Base-by-base conservation (phyloP, 352 stramenopile species). In the Globisporangium irregulare region DNA sequence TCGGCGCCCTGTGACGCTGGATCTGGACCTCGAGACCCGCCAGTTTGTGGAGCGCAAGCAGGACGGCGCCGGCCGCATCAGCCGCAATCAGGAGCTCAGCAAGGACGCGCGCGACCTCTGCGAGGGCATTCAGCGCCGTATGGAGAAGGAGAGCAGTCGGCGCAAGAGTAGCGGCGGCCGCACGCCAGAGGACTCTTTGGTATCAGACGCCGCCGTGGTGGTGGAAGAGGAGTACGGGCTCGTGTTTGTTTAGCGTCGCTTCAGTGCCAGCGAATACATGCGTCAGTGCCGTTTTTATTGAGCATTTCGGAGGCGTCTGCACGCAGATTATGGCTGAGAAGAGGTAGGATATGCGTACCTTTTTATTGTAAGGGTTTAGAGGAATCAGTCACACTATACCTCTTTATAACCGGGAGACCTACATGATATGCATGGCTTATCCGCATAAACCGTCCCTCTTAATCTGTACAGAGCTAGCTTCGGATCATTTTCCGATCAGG, bases 101-200 rank as follows among this genome's bases (percentile, higher is more conserved):
- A 85, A 80, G 62, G 76, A 87, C 43, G 81, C 80, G 29, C 78
- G 79, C 36, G 79, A 89, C 22, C 41, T 92, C 34, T 69, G 81
- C 55, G 78, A 87, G 41, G 68, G 72, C 54, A 67, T 89, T 20
- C 69, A 81, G 68, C 75, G 75, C 22, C 80, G 82, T 57, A 72
- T 91, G 65, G 72, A 62, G 54, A 76, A 78, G 55, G 64, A 70
- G 36, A 78, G 72, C 56, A 56, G 72, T 18, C 59, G 57, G 8
- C 50, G 54, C 32, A 70, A 61, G 60, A 62, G 29, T 22, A 53
- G 41, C 5, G 43, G 18, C 7, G 43, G 54, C 3, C 27, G 54
- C 36, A 59, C 64, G 56, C 29, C 56, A 64, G 59, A 29, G 36
- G 32, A 43, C 22, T 10, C 32, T 55, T 46, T 48, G 34, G 22